phyloP scores from a whole-genome alignment of 2,329 filamentous ascomycete genomes.

The Drechslerella dactyloides region DNA sequence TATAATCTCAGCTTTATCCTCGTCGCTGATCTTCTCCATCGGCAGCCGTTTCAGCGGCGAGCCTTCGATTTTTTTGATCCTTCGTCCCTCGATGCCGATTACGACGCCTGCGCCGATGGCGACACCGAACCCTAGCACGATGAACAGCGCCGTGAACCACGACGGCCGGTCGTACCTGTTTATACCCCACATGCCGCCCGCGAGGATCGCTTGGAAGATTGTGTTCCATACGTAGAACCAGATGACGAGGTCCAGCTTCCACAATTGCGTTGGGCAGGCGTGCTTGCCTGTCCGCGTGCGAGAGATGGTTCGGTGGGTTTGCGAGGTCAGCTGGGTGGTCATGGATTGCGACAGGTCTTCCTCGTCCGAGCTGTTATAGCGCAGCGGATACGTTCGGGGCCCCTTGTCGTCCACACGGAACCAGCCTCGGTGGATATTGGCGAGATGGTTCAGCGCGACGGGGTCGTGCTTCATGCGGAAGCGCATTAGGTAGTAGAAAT shows the following conservation, averaged over 20 bases:
- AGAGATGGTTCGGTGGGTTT: slow-evolving; percentile 61
- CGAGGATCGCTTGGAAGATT: slow-evolving; percentile 74
- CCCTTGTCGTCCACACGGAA: slow-evolving; percentile 74
- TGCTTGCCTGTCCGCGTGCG: slow-evolving; percentile 66
- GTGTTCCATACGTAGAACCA: slow-evolving; percentile 82
- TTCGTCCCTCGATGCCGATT: slow-evolving; percentile 74
- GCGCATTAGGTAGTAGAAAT: slow-evolving; percentile 74
- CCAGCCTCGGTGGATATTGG: slow-evolving; percentile 77
- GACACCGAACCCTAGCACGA: slow-evolving; percentile 74
- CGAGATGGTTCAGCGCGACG: slow-evolving; percentile 69
- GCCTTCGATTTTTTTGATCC: slow-evolving; percentile 74
- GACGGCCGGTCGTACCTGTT: slow-evolving; percentile 75
- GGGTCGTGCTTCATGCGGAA: slow-evolving; percentile 65
- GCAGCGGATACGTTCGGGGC: slow-evolving; percentile 42
- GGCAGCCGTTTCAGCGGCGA: slow-evolving; percentile 36
- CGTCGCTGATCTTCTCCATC: slow-evolving; percentile 33
- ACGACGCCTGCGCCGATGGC: slow-evolving; percentile 72
- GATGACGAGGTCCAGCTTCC: slow-evolving; percentile 80
- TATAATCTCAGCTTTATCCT: slow-evolving; percentile 40
- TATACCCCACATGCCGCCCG: slow-evolving; percentile 82
- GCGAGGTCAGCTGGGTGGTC: slow-evolving; percentile 65
- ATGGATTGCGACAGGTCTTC: slow-evolving; percentile 57
- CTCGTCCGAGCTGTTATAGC: slow-evolving; percentile 60
- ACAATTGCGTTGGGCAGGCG: slow-evolving; percentile 73
- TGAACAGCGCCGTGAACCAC: slow-evolving; percentile 80